Evolutionary conservation across 108 stramenopile genomes (phyloP), one percentile per base, ranked within the genome.

Genomic region (Conticribra weissflogii): DNA sequence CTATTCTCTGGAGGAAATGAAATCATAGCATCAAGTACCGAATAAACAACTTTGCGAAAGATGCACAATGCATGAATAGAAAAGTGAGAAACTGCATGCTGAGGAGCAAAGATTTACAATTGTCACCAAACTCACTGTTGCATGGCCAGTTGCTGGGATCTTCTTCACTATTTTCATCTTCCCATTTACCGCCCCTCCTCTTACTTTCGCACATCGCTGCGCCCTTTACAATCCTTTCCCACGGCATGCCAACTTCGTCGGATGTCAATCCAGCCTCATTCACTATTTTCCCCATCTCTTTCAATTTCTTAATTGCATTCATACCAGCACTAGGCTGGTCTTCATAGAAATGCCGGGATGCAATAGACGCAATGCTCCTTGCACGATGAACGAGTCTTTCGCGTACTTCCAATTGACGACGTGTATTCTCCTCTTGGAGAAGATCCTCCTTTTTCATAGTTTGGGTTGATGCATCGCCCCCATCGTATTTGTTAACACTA

Each of bases 1-100:
- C 88, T 84, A 69, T 93, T 96, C 12, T 86, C 83, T 16, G 90
- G 79, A 32, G 95, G 95, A 58, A 93, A 92, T 15, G 87, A 81
- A 29, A 78, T 73, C 88, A 96, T 92, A 52, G 91, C 89, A 68
- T 76, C 82, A 27, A 96, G 71, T 0, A 96, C 92, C 2, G 79
- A 28, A 76, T 88, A 92, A 0, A 93, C 91, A 47, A 93, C 36
- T 41, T 9, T 9, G 5, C 12, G 23, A 51, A n/a, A n/a, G n/a
- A n/a, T n/a, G n/a, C n/a, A n/a, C n/a, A n/a, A 88, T 91, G 49
- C 88, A 89, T 2, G 88, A 9, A 41, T 41, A 41, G 36, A 41
- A 41, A 9, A 12, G 12, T 41, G 12, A 41, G 5, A 41, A 9
- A 12, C 12, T 41, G 36, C 5, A 41, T 41, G 5, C 8, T 41